A percentile compares a stretch with the other conserved stretches of the same genome.
Evolutionary conservation across 306 rosid genomes (phyloP).

Genomic region (Ormosia semicastrata): DNA sequence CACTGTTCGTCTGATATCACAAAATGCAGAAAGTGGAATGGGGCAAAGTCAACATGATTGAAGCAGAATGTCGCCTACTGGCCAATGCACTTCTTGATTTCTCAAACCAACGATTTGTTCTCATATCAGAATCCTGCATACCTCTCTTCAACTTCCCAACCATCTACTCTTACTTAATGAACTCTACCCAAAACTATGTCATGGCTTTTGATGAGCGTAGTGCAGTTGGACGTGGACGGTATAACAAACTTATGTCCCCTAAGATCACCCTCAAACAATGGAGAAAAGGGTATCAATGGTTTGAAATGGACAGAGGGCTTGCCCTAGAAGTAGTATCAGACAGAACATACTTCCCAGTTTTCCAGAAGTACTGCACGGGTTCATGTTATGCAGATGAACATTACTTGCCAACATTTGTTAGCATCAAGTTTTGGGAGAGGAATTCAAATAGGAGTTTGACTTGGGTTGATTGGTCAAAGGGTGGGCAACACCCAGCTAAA

Average conservation of each 20-base stretch:
- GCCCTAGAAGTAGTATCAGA: constrained; percentile 66
- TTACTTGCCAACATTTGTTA: constrained; percentile 68
- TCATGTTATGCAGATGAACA: constrained; percentile 78
- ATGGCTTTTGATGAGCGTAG: constrained; percentile 54
- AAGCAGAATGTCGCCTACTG: constrained; percentile 78
- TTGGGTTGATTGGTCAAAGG: constrained; percentile 79
- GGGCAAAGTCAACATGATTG: constrained; percentile 81
- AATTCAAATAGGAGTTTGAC: constrained; percentile 77
- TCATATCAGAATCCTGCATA: constrained; percentile 78
- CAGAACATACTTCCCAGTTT: constrained; percentile 48
- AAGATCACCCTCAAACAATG: constrained; percentile 46
- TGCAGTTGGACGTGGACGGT: constrained; percentile 59
- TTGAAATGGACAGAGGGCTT: constrained; percentile 61
- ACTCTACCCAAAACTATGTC: constrained; percentile 49
- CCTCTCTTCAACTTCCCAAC: constrained; percentile 79
- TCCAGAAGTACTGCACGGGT: constrained; percentile 32
- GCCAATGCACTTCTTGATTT: constrained; percentile 80
- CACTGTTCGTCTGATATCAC: not conserved
- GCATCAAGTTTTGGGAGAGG: constrained; percentile 40
- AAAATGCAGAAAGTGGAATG: constrained; percentile 58
- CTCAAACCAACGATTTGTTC: constrained; percentile 79
- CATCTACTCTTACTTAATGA: constrained; percentile 54
- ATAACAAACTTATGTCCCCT: constrained; percentile 52
- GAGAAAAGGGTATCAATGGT: constrained; percentile 91
- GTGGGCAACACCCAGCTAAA: constrained; percentile 67